Percentiles rank a stretch among this genome's conserved stretches.
Evolutionary conservation across 768 basidiomycete species (phyloP).

Genomic region (Podaxis sp.): DNA sequence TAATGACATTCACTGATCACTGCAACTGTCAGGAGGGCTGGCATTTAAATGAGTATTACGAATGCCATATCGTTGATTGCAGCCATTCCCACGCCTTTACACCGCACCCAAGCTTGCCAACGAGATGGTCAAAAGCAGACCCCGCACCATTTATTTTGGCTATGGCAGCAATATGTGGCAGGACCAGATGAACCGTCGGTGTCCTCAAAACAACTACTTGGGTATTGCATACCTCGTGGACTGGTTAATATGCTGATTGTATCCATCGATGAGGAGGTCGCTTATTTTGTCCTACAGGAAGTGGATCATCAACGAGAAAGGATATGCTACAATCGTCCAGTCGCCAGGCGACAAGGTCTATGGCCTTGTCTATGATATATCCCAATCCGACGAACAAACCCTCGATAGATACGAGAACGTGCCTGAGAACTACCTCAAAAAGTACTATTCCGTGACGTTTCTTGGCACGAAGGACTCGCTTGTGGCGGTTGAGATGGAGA

Average conservation of each 20-base stretch:
- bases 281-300: conserved; percentile 28
- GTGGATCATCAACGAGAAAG: conserved; percentile 41
- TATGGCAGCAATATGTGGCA: conserved; percentile 50
- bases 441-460: conserved; percentile 24
- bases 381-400: conserved; percentile 31
- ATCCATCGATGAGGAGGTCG: neutral
- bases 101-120: neutral
- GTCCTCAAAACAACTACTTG: conserved; percentile 36
- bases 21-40: neutral
- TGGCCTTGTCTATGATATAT: conserved; percentile 39
- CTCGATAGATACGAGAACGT: conserved; percentile 42
- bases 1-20: no score
- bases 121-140: neutral
- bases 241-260: conserved; percentile 28
- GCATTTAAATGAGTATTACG: neutral
- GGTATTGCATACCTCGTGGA: conserved; percentile 35
- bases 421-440: conserved; percentile 32
- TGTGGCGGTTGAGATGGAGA: conserved; percentile 15
- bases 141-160: conserved; percentile 35
- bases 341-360: conserved; percentile 38
- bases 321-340: conserved; percentile 41
- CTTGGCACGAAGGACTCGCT: neutral
- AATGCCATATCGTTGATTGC: neutral
- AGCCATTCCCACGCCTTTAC: neutral
- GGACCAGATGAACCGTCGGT: conserved; percentile 44